Evolutionary conservation across 768 basidiomycete species (phyloP).

Genomic region (Hemileccinum rubropunctum): DNA sequence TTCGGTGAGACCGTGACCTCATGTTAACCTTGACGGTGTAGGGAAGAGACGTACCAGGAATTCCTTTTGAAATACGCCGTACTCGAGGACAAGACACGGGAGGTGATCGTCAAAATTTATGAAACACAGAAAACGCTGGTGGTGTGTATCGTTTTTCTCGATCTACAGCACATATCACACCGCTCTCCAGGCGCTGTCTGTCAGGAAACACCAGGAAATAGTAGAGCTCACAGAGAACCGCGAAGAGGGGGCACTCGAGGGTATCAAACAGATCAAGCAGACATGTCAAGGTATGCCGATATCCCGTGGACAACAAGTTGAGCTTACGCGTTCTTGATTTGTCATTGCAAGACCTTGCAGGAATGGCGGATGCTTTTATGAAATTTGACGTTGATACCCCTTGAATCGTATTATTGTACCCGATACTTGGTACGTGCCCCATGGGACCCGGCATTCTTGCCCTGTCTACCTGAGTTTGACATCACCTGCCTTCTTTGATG

Average conservation of each 20-base stretch:
- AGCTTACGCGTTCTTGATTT: neutral
- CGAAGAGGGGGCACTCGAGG: slow-evolving; percentile 25
- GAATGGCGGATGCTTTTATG: slow-evolving; percentile 23
- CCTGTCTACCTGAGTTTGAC: neutral
- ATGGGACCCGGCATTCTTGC: too few species aligned
- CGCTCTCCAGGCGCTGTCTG: slow-evolving; percentile 20
- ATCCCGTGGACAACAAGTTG: neutral
- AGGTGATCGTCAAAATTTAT: slow-evolving; percentile 23
- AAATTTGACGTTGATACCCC: neutral
- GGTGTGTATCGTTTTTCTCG: slow-evolving; percentile 12
- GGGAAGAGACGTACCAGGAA: slow-evolving; percentile 25
- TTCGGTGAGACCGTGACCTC: neutral
- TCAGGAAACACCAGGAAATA: slow-evolving; percentile 27
- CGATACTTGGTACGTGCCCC: neutral
- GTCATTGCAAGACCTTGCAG: slow-evolving; percentile 13
- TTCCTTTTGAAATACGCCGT: slow-evolving; percentile 23
- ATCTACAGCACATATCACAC: neutral
- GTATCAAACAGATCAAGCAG: slow-evolving; percentile 18
- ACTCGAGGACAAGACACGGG: slow-evolving; percentile 28
- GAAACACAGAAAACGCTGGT: slow-evolving; percentile 25
- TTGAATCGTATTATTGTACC: slow-evolving; percentile 6
- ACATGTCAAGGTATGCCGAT: slow-evolving; percentile 19
- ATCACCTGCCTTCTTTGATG: neutral
- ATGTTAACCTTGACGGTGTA: slow-evolving; percentile 3
- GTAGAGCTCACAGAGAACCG: slow-evolving; percentile 18